Evolutionary conservation across 1,284 basidiomycete species (phyloP).

Genomic region (Fistulinella staudtii): DNA sequence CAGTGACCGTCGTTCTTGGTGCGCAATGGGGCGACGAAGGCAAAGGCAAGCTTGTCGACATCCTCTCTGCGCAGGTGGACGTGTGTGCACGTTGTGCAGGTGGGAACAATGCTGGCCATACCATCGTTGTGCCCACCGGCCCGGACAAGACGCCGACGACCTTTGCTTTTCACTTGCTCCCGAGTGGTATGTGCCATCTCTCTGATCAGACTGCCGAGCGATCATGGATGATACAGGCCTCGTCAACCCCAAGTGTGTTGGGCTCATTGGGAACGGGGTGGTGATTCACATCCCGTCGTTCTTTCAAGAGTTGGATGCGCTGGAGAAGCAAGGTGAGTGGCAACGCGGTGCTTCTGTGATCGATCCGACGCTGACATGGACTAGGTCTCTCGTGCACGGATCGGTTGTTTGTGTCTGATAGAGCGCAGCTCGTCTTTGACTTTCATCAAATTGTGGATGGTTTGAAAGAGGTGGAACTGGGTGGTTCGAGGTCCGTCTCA

Average conservation of each 20-base stretch:
- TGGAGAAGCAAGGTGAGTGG: slow-evolving; percentile 75
- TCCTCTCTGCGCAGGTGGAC: slow-evolving; percentile 85
- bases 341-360: not conserved
- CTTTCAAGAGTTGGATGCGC: slow-evolving; percentile 88
- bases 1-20: slow-evolving; percentile 78
- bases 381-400: slow-evolving; percentile 83
- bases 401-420: slow-evolving; percentile 91
- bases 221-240: slow-evolving; percentile 56
- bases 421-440: slow-evolving; percentile 96
- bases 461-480: slow-evolving; percentile 95
- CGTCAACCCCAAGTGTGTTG: slow-evolving; percentile 84
- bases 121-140: slow-evolving; percentile 83
- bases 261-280: slow-evolving; percentile 91
- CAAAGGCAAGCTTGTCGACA: slow-evolving; percentile 94
- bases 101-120: slow-evolving; percentile 98
- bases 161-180: slow-evolving; percentile 95
- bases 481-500: slow-evolving; percentile 68
- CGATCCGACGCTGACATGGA: slow-evolving; percentile 8
- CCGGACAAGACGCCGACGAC: slow-evolving; percentile 71
- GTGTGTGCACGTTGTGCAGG: slow-evolving; percentile 96
- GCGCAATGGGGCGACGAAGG: slow-evolving; percentile 96
- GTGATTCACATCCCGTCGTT: slow-evolving; percentile 96
- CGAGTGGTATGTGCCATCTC: slow-evolving; percentile 65
- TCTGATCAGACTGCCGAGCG: not conserved
- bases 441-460: slow-evolving; percentile 99